These are phyloP conservation scores for Leersia perrieri DNA, from an alignment of 176 grass and related monocot species.

Conservation along the genomic window DNA sequence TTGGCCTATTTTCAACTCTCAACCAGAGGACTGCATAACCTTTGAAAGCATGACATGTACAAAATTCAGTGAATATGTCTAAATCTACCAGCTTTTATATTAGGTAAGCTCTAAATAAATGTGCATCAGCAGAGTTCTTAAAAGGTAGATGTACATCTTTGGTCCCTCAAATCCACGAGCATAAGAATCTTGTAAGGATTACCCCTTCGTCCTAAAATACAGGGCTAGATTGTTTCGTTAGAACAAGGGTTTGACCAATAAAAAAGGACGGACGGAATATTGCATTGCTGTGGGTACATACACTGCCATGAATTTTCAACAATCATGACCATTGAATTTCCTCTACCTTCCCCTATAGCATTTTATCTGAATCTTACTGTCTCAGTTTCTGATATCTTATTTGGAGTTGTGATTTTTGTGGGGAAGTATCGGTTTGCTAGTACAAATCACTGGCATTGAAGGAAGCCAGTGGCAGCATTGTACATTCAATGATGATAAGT, in stretches of 20 bases:
- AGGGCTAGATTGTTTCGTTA: too few relatives aligned
- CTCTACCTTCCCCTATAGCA: not conserved
- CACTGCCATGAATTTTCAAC: not conserved
- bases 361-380: not conserved
- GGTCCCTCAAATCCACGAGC: not conserved
- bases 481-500: conserved; percentile 15
- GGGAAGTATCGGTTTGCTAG: not conserved
- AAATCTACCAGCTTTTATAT: conserved; percentile 28
- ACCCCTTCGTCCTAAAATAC: too few relatives aligned
- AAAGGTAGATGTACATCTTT: not conserved
- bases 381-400: not conserved
- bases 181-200: not conserved
- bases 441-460: conserved; percentile 19
- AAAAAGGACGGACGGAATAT: too few relatives aligned
- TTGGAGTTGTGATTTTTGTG: not conserved
- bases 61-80: conserved; percentile 28
- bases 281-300: not conserved
- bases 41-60: conserved; percentile 23
- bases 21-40: not conserved
- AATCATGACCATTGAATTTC: not conserved
- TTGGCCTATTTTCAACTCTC: not conserved
- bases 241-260: too few relatives aligned
- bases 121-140: not conserved
- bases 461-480: conserved; percentile 12
- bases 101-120: not conserved